Conservation (phyloP, 108 stramenopile species). For the Hondaea fermentalgiana region DNA sequence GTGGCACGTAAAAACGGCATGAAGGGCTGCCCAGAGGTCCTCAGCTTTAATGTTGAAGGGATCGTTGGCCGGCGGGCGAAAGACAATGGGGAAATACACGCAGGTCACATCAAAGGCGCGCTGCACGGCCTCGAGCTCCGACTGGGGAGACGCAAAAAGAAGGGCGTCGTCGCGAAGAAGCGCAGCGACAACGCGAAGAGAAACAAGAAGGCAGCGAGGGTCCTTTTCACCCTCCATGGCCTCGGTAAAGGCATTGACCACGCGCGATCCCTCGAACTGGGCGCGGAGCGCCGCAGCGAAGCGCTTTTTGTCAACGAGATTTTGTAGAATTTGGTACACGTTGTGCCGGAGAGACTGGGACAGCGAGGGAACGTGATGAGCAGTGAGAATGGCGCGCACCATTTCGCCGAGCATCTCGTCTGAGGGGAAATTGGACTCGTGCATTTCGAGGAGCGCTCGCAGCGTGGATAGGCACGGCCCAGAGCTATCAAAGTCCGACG, state of each 20-base stretch:
- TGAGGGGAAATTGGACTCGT: background rate
- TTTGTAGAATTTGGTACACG: background rate
- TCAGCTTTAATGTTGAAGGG: constrained; percentile 6
- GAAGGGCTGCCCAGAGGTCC: background rate
- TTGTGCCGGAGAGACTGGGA: background rate
- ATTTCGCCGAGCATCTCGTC: background rate
- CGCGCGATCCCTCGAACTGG: background rate
- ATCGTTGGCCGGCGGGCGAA: background rate
- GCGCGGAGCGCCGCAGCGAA: background rate
- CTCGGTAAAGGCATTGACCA: background rate
- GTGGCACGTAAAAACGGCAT: background rate
- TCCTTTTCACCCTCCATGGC: constrained; percentile 6
- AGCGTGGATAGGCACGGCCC: background rate
- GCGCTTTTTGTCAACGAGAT: background rate
- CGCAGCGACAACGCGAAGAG: background rate
- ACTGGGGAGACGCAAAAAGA: background rate
- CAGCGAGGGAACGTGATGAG: background rate
- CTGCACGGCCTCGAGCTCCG: background rate
- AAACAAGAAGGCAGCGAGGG: background rate
- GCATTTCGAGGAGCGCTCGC: background rate
- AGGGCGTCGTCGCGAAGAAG: background rate
- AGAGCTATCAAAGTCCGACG: background rate
- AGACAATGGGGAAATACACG: constrained; percentile 11
- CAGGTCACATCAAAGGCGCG: constrained; percentile 2
- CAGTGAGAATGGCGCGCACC: background rate